Conservation (phyloP, 1,139 yeast species). For the Lizanozyma gosingica region DNA sequence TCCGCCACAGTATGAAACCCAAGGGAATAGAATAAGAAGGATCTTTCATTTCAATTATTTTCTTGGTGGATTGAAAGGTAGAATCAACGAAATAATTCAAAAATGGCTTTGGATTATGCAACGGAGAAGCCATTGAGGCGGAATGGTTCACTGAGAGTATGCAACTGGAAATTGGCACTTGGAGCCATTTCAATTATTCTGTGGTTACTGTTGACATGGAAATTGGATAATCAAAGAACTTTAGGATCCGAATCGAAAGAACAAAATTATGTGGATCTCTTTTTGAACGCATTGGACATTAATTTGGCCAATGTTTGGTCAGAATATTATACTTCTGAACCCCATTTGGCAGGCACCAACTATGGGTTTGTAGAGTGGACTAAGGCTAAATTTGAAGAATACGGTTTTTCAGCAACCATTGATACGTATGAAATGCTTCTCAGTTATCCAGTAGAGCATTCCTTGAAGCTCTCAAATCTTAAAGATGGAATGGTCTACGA, state of each 20-base stretch:
- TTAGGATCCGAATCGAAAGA: background rate
- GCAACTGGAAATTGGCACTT: too few relatives aligned
- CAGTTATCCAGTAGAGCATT: conserved; percentile 52
- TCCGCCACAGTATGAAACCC: too few relatives aligned
- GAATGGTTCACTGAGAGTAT: too few relatives aligned
- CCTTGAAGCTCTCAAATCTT: conserved; percentile 34
- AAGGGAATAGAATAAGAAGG: too few relatives aligned
- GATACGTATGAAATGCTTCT: conserved; percentile 54
- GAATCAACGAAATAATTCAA: too few relatives aligned
- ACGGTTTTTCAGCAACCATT: conserved; percentile 44
- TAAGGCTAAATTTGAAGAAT: conserved; percentile 48
- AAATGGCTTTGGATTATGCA: too few relatives aligned
- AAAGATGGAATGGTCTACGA: conserved; percentile 6
- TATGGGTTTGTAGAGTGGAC: conserved; percentile 60
- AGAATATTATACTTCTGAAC: conserved; percentile 43
- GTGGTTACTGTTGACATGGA: background rate
- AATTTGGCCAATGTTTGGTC: conserved; percentile 49
- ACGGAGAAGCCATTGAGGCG: too few relatives aligned
- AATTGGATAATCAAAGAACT: too few relatives aligned
- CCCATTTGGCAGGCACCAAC: conserved; percentile 71
- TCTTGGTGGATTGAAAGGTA: too few relatives aligned
- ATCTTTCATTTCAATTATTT: too few relatives aligned
- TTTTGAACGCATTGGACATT: conserved; percentile 29
- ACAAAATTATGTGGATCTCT: background rate
- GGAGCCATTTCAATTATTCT: background rate